Evolutionary conservation across 306 rosid genomes (phyloP), one percentile per base, ranked within the genome.

Genomic region (Vigna radiata): DNA sequence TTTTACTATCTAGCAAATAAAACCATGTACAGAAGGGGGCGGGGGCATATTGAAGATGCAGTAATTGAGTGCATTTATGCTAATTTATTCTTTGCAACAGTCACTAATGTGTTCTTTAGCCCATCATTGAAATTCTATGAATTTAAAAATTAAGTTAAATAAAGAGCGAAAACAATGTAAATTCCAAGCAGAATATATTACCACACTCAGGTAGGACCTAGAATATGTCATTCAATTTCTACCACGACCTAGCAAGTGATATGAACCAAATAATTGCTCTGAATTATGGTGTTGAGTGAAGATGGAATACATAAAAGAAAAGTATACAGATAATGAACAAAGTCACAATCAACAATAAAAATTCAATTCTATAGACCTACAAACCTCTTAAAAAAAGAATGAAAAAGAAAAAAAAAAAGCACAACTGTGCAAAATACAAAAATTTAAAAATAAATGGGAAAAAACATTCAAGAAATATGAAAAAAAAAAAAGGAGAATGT

Each of bases 201-300:
- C 58, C 66, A 56, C 25, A 19, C 29, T 6, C 13, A 7, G 43
- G 27, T 60, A 12, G 55, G 70, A 46, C n/a, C 78, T 73, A 63
- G n/a, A 70, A 47, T 36, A 72, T 23, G 44, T 71, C 37, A 52
- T 67, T 70, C 55, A 76, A 16, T 70, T 52, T 63, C 78, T 70
- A 68, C 77, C 67, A 55, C 16, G 23, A 29, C 63, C 59, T 52
- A 39, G 37, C 43, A 13, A 53, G 69, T 18, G 52, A 48, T 52
- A 44, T 44, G 13, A 79, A 79, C 31, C 12, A 79, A 55, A 55
- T 8, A 39, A 72, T 16, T 14, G 36, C 27, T 41, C 23, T 7
- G 23, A 19, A 72, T 37, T 53, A 10, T 18, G 36, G 49, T 33
- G 39, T 27, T 36, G 19, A 54, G 37, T 36, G 41, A 37, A 21